Evolutionary conservation across 1,284 basidiomycete genomes (phyloP).

Genomic region (Heliocybe sulcata): DNA sequence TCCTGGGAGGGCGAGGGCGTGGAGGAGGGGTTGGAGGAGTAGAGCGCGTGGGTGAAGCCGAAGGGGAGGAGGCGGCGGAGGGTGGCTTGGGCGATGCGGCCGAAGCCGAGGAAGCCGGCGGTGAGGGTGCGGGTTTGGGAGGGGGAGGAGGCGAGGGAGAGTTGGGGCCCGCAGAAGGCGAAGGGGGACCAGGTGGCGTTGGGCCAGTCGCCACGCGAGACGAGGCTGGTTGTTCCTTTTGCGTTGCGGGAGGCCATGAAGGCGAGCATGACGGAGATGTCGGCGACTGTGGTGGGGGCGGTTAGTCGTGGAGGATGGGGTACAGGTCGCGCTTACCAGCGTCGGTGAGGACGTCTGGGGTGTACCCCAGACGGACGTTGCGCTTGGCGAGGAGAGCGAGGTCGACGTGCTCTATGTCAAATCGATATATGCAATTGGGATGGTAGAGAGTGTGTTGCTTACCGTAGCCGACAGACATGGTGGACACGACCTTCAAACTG

Average conservation of each 20-base stretch:
- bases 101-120: slow-evolving; percentile 90
- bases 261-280: slow-evolving; percentile 80
- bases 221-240: slow-evolving; percentile 55
- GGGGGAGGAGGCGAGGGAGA: slow-evolving; percentile 43
- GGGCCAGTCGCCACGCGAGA: slow-evolving; percentile 65
- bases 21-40: slow-evolving; percentile 49
- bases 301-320: too few relatives aligned
- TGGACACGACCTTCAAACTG: slow-evolving; percentile 74
- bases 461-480: slow-evolving; percentile 90
- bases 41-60: slow-evolving; percentile 63
- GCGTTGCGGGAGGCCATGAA: slow-evolving; percentile 86
- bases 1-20: slow-evolving; percentile 41
- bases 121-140: slow-evolving; percentile 55
- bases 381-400: slow-evolving; percentile 55
- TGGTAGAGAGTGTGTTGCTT: slow-evolving; percentile 12
- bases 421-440: not conserved
- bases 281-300: slow-evolving; percentile 55
- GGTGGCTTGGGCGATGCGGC: slow-evolving; percentile 82
- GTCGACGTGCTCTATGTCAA: slow-evolving; percentile 74
- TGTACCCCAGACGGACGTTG: slow-evolving; percentile 80
- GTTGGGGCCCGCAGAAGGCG: slow-evolving; percentile 71
- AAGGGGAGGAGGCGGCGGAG: slow-evolving; percentile 75
- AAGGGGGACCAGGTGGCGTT: slow-evolving; percentile 77
- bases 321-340: slow-evolving; percentile 50
- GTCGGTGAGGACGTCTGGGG: slow-evolving; percentile 84